Conservation (phyloP, 495 filamentous ascomycete genomes). For the Hyaloscypha bicolor region DNA sequence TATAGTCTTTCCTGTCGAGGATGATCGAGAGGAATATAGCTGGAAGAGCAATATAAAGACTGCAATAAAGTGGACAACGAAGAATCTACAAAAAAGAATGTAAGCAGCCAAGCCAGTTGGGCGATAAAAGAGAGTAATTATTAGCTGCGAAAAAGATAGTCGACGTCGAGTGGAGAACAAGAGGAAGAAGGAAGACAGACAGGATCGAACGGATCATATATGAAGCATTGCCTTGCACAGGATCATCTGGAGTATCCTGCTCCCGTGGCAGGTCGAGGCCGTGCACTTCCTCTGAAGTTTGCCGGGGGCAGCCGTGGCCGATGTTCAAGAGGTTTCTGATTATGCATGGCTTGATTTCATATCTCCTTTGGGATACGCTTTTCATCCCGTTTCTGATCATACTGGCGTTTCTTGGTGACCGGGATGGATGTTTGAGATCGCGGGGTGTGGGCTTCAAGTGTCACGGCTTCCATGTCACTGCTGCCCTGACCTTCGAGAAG, state of each 20-base stretch:
- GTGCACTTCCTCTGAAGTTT: conserved; percentile 29
- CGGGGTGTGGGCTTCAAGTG: conserved; percentile 19
- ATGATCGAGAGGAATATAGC: conserved; percentile 6
- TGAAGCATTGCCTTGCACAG: conserved; percentile 28
- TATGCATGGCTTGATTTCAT: conserved; percentile 34
- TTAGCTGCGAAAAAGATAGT: conserved; percentile 48
- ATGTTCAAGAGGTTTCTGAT: conserved; percentile 34
- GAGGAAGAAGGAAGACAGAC: conserved; percentile 43
- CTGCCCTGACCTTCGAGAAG: conserved; percentile 4
- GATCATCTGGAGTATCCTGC: conserved; percentile 29
- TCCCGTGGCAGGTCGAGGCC: conserved; percentile 23
- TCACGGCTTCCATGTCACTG: conserved; percentile 19
- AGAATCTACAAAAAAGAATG: conserved; percentile 48
- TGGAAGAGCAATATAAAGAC: conserved; percentile 22
- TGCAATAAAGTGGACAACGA: conserved; percentile 42
- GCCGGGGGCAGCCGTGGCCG: conserved; percentile 20
- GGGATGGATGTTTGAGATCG: conserved; percentile 29
- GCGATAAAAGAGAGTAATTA: conserved; percentile 54
- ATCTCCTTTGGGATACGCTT: conserved; percentile 27
- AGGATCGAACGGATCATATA: conserved; percentile 49
- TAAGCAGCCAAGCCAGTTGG: conserved; percentile 64
- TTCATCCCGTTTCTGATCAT: conserved; percentile 31
- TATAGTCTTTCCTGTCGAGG: conserved; percentile 15
- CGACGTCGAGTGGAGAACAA: conserved; percentile 30
- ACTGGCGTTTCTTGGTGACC: conserved; percentile 28